phyloP scores from a whole-genome alignment of 2,329 filamentous ascomycete species.

The Ophiostoma sp. region DNA sequence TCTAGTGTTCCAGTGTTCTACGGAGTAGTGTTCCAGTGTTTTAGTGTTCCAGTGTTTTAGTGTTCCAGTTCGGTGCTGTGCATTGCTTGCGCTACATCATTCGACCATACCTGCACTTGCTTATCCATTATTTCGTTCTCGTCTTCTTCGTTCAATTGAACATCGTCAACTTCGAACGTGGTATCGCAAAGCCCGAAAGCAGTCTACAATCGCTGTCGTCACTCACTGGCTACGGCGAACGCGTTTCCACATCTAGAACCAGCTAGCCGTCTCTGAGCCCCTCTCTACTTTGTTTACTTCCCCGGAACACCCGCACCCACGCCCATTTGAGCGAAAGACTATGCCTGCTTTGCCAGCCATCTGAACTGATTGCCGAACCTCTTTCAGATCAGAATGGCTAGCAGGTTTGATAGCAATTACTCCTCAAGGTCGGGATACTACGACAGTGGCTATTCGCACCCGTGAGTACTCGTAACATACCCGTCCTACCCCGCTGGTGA shows the following conservation, averaged over 20 bases:
- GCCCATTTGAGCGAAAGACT: neutral
- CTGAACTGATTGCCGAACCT: constrained; percentile 14
- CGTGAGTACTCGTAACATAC: constrained; percentile 16
- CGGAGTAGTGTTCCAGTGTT: neutral
- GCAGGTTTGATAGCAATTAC: constrained; percentile 10
- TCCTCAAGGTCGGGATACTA: constrained; percentile 19
- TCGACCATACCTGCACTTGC: constrained; percentile 1
- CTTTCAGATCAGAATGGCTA: constrained; percentile 20
- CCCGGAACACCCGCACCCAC: neutral
- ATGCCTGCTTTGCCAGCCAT: constrained; percentile 19
- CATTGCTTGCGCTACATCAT: constrained; percentile 12
- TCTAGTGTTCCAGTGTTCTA: neutral
- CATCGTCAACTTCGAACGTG: too few relatives aligned
- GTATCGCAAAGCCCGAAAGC: too few relatives aligned
- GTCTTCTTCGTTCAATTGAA: neutral
- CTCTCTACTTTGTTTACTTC: constrained; percentile 13
- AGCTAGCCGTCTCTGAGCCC: neutral
- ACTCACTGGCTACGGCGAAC: neutral
- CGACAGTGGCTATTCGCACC: constrained; percentile 17
- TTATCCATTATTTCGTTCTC: neutral
- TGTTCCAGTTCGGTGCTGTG: constrained; percentile 14
- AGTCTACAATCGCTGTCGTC: neutral
- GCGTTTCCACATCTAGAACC: neutral
- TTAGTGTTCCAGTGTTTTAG: neutral
- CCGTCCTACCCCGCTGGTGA: constrained; percentile 17